Evolutionary conservation across 202 grass and related monocot species (phyloP).

Genomic region (Eragrostis tef): DNA sequence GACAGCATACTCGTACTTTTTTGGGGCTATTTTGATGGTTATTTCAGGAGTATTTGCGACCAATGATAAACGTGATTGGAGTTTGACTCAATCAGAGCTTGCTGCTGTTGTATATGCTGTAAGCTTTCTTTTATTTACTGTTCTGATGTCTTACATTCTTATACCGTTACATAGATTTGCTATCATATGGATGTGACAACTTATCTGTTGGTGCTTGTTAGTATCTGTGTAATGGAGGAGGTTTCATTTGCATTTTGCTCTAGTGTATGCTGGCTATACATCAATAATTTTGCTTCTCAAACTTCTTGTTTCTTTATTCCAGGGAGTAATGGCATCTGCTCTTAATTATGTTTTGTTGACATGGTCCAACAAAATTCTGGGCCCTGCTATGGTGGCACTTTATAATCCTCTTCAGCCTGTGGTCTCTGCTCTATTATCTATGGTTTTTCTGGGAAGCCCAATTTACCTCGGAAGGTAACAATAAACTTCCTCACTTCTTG

Average conservation of each 20-base stretch:
- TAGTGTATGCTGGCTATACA: conserved; percentile 9
- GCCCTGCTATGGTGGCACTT: conserved; percentile 84
- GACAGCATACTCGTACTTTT: conserved; percentile 84
- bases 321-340: conserved; percentile 81
- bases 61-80: conserved; percentile 61
- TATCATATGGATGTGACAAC: conserved; percentile 6
- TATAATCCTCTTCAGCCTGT: conserved; percentile 89
- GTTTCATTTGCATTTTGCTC: conserved; percentile 1
- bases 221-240: conserved; percentile 5
- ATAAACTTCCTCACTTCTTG: conserved; percentile 7
- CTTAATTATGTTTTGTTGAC: conserved; percentile 80
- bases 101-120: conserved; percentile 86
- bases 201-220: not conserved
- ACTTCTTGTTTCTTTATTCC: conserved; percentile 36
- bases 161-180: not conserved
- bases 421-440: conserved; percentile 71
- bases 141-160: conserved; percentile 4
- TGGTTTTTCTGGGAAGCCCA: conserved; percentile 80
- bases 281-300: not conserved
- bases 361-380: conserved; percentile 94
- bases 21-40: conserved; percentile 82
- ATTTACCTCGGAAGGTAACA: conserved; percentile 86
- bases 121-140: conserved; percentile 49
- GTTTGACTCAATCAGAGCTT: conserved; percentile 70
- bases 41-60: conserved; percentile 70